Evolutionary conservation across 2,329 filamentous ascomycete species (phyloP).

Genomic region (Scytalidium sp.): DNA sequence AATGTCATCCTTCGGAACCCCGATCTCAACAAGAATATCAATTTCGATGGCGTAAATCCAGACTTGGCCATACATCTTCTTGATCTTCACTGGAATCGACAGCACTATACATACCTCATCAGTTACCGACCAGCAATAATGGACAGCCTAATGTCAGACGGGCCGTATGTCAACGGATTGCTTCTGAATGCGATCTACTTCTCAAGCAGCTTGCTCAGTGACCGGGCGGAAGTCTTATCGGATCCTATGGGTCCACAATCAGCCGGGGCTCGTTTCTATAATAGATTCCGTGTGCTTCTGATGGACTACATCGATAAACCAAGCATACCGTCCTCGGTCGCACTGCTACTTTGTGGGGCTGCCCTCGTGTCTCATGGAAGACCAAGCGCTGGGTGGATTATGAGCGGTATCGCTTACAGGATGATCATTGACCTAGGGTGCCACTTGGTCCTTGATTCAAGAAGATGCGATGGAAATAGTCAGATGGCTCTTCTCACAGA

Average conservation of each 20-base stretch:
- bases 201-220: conserved; percentile 35
- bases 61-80: conserved; percentile 35
- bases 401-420: conserved; percentile 36
- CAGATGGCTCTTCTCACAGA: conserved; percentile 19
- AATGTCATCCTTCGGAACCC: conserved; percentile 25
- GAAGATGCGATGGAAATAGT: conserved; percentile 25
- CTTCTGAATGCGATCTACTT: conserved; percentile 39
- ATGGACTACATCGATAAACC: conserved; percentile 25
- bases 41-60: conserved; percentile 20
- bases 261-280: conserved; percentile 34
- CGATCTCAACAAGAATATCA: conserved; percentile 9
- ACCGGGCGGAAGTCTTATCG: conserved; percentile 31
- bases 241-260: conserved; percentile 31
- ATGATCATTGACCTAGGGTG: conserved; percentile 39
- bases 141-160: conserved; percentile 33
- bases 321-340: conserved; percentile 24
- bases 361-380: conserved; percentile 21
- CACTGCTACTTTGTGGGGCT: conserved; percentile 23
- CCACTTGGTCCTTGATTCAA: conserved; percentile 34
- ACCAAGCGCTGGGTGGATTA: conserved; percentile 31
- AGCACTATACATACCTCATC: conserved; percentile 34
- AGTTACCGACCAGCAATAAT: conserved; percentile 37
- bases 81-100: conserved; percentile 35
- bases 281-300: conserved; percentile 34
- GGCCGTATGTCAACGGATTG: conserved; percentile 34